Evolutionary conservation across 768 basidiomycete genomes (phyloP), one percentile per base, ranked within the genome.

Genomic region (Mycena albidolilacea): DNA sequence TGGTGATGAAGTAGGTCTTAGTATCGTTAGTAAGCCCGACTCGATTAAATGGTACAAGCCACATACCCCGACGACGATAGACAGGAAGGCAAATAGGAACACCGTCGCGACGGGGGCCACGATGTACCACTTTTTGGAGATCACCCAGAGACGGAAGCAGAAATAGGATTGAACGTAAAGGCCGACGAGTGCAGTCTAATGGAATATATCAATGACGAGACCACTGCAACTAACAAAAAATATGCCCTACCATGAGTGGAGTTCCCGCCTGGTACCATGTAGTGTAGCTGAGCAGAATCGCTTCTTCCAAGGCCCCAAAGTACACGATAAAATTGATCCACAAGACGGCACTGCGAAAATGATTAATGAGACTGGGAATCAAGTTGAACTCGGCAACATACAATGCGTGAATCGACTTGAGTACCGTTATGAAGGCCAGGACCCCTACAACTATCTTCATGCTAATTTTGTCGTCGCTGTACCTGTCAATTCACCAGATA

Each of bases 141-240:
- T 80, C 30, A 74, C 71, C 67, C 72, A 82, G 35, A 84, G 78
- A 11, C 83, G 79, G 58, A 77, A 77, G 55, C 77, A 79, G 67
- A 81, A 84, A 70, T 79, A 84, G 4, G 71, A 46, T 65, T 84
- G 83, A 37, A 84, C 82, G 67, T 82, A 83, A 21, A 79, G 50
- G 35, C 78, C 81, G 21, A 83, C 80, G n/a, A 72, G 65, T 12
- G 81, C 81, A 10, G 81, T 80, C 82, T 83, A 17, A 14, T 3
- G 30, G 30, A 1, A 23, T 3, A 35, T 64, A 37, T 48, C 11
- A 65, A 43, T 23, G 30, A 3, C 23, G 19, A 23, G 14, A 50
- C 30, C 30, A 44, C 10, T 6, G 15, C 23, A 55, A n/a, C 5
- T 11, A 19, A 38, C 30, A 37, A 21, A 23, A 41, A 10, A 60